A percentile compares a stretch with the other conserved stretches of the same genome.
phyloP scores from a whole-genome alignment of 139 green algal species.

The Chlorella sp. region DNA sequence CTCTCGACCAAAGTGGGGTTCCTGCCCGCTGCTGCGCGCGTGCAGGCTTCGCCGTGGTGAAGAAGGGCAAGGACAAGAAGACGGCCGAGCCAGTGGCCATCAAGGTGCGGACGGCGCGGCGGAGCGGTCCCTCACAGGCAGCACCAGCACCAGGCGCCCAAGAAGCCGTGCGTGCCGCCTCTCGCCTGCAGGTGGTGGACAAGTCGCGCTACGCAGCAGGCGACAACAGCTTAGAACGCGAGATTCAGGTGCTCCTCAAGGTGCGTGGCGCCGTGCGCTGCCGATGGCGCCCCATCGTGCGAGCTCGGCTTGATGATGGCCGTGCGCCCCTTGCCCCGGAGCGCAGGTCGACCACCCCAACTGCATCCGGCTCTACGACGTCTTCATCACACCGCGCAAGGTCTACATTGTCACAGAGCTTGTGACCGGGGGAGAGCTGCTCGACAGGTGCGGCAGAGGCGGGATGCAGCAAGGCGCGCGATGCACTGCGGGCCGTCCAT shows the following conservation, averaged over 20 bases:
- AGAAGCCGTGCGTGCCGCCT: background rate
- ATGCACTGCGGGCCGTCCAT: no score
- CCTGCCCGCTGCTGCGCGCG: background rate
- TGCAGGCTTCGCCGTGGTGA: conserved; percentile 73
- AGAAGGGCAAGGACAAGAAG: conserved; percentile 62
- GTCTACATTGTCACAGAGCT: conserved; percentile 80
- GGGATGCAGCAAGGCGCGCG: background rate
- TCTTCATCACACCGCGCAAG: conserved; percentile 66
- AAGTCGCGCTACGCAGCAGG: conserved; percentile 62
- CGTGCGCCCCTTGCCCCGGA: no score
- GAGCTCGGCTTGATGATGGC: background rate
- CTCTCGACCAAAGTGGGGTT: no score
- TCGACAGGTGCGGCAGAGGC: conserved; percentile 52
- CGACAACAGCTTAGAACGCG: conserved; percentile 65
- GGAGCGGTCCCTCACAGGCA: no score
- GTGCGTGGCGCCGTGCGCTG: conserved; percentile 23
- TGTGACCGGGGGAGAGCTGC: conserved; percentile 67
- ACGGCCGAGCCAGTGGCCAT: conserved; percentile 60
- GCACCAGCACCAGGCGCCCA: no score
- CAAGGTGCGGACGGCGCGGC: conserved; percentile 41
- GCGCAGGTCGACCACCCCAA: conserved; percentile 62
- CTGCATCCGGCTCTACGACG: conserved; percentile 68
- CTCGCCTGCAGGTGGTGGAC: conserved; percentile 57
- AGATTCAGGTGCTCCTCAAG: conserved; percentile 68
- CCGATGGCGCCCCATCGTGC: no score